Conservation (phyloP, 345 rosid species). For the Aegle marmelos region DNA sequence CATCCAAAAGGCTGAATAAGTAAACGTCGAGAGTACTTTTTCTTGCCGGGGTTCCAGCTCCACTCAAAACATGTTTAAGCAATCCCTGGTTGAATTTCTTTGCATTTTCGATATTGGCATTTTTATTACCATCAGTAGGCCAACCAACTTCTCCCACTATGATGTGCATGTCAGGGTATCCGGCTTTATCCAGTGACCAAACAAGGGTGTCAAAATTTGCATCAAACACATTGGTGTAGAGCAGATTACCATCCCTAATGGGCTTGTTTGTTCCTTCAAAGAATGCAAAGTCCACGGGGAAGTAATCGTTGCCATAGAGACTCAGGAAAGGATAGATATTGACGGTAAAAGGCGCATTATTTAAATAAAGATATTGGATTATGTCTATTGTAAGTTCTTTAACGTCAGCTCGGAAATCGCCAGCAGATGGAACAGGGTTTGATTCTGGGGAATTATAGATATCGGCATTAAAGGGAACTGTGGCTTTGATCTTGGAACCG, state of each 20-base stretch:
- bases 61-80: conserved; percentile 45
- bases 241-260: conserved; percentile 47
- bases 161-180: conserved; percentile 59
- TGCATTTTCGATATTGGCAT: conserved; percentile 49
- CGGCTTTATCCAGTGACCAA: conserved; percentile 56
- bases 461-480: conserved; percentile 77
- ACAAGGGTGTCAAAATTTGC: conserved; percentile 74
- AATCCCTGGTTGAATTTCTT: conserved; percentile 66
- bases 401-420: conserved; percentile 61
- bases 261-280: conserved; percentile 55
- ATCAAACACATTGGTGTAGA: conserved; percentile 69
- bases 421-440: conserved; percentile 63
- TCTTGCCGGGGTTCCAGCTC: conserved; percentile 63
- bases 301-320: conserved; percentile 54
- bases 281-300: conserved; percentile 73
- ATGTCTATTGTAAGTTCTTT: conserved; percentile 51
- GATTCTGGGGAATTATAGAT: conserved; percentile 51
- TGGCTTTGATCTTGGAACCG: conserved; percentile 47
- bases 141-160: conserved; percentile 79
- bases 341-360: conserved; percentile 59
- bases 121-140: conserved; percentile 75
- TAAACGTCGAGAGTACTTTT: conserved; percentile 54
- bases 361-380: conserved; percentile 50
- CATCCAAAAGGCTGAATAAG: conserved; percentile 65
- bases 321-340: conserved; percentile 89